Base-by-base conservation (phyloP, 2,329 filamentous ascomycete species). In the Fusarium fujikuroi region DNA sequence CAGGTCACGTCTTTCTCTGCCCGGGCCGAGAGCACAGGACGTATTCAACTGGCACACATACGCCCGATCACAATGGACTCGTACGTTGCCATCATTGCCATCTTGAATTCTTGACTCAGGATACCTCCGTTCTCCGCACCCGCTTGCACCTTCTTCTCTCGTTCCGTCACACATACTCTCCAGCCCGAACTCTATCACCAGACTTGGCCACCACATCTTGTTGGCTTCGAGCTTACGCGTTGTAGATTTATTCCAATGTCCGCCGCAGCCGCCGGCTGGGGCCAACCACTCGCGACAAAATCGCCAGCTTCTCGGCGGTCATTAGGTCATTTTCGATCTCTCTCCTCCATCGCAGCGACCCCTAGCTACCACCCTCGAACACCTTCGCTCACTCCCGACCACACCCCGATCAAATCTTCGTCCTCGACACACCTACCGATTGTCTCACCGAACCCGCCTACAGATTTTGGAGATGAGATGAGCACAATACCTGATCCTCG, bases 401-500 rank as follows among this genome's bases (percentile, higher is more conserved):
- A 82, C 5, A 74, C 85, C 9, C 80, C 83, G 14, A 80, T 79
- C 34, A 85, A 85, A 70, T 81, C 83, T 10, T 74, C 80, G 28
- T 81, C 82, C 21, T 77, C 81, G 32, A 80, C 80, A n/a, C 78
- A 80, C 39, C 80, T 83, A 11, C 80, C 80, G 28, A 77, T 80
- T 47, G 79, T 80, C 9, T 81, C 84, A 21, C 80, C 83, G 21
- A 79, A 83, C 16, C 83, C 84, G 25, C 78, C 63, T 43, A 50
- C 84, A 25, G 84, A 88, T 73, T 85, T 88, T 53, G 87, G 88
- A 74, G 86, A 89, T 77, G 89, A 90, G 76, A 87, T 93, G 83
- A 93, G 90, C 80, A 93, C 92, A 3, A 84, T 93, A 58, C 91
- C 92, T 43, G 90, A 92, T 76, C 90, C 90, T 19, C 85, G 90